Conservation (phyloP, 306 rosid species). For the Adenanthera pavonina region DNA sequence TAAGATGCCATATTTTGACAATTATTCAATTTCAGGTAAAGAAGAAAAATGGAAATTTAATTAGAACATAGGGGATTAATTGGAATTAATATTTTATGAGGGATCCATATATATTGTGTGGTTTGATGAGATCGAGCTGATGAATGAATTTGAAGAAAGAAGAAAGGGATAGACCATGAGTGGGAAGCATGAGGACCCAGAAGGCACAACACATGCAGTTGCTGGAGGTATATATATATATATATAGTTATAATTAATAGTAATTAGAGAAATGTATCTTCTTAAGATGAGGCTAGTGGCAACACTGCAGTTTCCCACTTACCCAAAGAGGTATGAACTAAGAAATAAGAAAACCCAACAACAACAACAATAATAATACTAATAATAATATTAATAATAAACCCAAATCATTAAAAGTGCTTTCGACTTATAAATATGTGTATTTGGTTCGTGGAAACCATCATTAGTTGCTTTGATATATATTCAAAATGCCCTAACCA, state of each 20-base stretch:
- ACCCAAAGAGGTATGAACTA: constrained; percentile 76
- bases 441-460: constrained; percentile 60
- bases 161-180: neutral
- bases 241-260: too few species aligned
- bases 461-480: constrained; percentile 53
- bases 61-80: too few species aligned
- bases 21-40: neutral
- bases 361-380: neutral
- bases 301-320: constrained; percentile 59
- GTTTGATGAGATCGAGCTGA: neutral
- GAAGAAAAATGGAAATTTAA: too few species aligned
- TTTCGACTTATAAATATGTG: neutral
- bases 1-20: neutral
- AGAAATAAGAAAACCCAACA: constrained; percentile 23
- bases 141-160: neutral
- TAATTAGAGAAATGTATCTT: neutral
- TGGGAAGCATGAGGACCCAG: constrained; percentile 82
- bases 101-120: constrained; percentile 28
- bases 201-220: constrained; percentile 46
- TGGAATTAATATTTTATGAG: too few species aligned
- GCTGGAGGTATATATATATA: neutral
- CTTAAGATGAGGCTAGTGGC: constrained; percentile 43
- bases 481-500: neutral
- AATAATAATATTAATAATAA: neutral
- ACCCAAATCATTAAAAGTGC: constrained; percentile 34